Conservation (phyloP, 2,329 filamentous ascomycete genomes). For the Periglandula ipomoeae region DNA sequence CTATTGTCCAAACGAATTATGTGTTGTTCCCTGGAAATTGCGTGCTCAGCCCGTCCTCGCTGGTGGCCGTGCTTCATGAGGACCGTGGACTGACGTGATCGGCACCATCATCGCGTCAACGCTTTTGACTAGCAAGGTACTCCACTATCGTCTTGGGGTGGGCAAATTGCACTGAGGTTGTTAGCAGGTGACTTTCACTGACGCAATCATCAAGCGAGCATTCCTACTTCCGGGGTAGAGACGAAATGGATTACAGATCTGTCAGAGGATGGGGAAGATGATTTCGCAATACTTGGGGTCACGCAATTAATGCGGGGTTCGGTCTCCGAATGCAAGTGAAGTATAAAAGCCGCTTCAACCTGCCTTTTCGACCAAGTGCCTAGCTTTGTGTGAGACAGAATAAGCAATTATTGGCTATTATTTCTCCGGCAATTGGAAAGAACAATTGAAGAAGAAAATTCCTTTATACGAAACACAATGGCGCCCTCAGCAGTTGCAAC, state of each 20-base stretch:
- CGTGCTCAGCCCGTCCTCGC: slow-evolving; percentile 4
- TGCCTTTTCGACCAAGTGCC: not conserved
- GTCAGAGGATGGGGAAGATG: not conserved
- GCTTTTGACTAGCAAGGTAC: not conserved
- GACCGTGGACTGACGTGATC: slow-evolving; percentile 12
- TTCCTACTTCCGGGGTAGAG: not conserved
- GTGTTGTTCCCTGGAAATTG: slow-evolving; percentile 3
- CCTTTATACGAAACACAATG: no score
- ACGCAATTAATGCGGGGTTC: slow-evolving; percentile 1
- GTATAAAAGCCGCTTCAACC: not conserved
- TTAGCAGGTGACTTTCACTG: not conserved
- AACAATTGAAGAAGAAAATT: no score
- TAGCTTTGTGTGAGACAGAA: not conserved
- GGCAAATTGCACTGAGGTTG: not conserved
- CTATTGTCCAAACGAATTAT: not conserved
- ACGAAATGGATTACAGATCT: not conserved
- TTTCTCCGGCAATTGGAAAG: no score
- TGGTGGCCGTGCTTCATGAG: not conserved
- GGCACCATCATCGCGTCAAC: slow-evolving; percentile 13
- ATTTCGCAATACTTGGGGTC: slow-evolving; percentile 4
- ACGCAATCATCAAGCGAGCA: not conserved
- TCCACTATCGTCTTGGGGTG: not conserved
- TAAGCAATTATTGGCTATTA: no score
- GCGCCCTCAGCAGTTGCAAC: slow-evolving; percentile 14
- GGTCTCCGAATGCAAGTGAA: not conserved